These are phyloP conservation scores for Fusarium temperatum DNA, from an alignment of 2,329 filamentous ascomycete genomes.

Conservation along the genomic window DNA sequence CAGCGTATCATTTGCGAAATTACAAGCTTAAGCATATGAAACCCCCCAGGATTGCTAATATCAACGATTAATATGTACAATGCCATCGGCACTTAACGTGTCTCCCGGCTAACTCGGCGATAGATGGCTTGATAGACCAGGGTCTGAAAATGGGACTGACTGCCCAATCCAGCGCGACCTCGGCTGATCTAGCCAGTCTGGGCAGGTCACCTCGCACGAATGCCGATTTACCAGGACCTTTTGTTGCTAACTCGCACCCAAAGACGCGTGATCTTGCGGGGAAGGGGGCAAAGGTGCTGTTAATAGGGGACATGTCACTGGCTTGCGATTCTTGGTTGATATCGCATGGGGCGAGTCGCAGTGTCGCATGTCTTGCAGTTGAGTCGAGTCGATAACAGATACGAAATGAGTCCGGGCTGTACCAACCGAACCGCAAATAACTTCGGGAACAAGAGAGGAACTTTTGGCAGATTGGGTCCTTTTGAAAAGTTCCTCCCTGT, in stretches of 20 bases:
- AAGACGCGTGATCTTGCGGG: neutral
- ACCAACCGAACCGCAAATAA: neutral
- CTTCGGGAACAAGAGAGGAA: slow-evolving; percentile 4
- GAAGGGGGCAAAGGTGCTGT: neutral
- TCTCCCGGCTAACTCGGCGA: slow-evolving; percentile 19
- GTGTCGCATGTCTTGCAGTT: neutral
- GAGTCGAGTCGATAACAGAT: neutral
- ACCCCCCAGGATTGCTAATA: neutral
- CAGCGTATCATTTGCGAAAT: neutral
- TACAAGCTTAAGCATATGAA: neutral
- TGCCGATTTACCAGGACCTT: slow-evolving; percentile 11
- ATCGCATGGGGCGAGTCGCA: neutral
- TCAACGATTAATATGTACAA: neutral
- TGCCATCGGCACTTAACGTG: neutral
- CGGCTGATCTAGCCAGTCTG: neutral
- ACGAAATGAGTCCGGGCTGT: neutral
- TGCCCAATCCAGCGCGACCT: neutral
- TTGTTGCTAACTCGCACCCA: neutral
- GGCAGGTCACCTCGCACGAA: neutral
- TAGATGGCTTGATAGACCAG: neutral
- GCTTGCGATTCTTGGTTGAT: neutral
- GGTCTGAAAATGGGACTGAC: neutral
- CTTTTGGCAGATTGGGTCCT: slow-evolving; percentile 16
- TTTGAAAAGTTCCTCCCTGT: neutral
- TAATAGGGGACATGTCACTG: slow-evolving; percentile 7